Evolutionary conservation across 371 early-diverging fungal genomes (phyloP).

Genomic region (Choanephora cucurbitarum): DNA sequence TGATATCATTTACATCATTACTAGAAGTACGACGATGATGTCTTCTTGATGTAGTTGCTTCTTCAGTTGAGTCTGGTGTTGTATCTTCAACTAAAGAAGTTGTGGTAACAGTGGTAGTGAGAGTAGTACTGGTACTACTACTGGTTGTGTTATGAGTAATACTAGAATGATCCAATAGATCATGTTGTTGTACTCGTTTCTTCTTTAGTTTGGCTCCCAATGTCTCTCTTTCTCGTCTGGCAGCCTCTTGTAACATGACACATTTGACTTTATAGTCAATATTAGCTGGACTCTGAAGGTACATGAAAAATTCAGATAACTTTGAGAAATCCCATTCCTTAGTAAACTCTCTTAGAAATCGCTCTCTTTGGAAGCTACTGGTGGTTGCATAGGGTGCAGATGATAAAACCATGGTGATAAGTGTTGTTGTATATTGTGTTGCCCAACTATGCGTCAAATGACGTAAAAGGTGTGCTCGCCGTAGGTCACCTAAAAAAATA

Average conservation of each 20-base stretch:
- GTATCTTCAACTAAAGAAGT: conserved; percentile 10
- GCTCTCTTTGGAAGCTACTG: conserved; percentile 49
- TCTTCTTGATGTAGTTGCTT: conserved; percentile 22
- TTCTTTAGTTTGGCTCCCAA: conserved; percentile 41
- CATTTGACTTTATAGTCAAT: conserved; percentile 75
- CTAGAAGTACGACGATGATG: conserved; percentile 55
- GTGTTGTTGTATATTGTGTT: conserved; percentile 58
- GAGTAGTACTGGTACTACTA: not conserved
- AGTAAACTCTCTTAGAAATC: conserved; percentile 68
- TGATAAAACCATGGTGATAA: conserved; percentile 44
- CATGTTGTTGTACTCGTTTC: conserved; percentile 15
- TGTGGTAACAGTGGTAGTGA: not conserved
- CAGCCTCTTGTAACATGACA: conserved; percentile 72
- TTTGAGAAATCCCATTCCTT: conserved; percentile 80
- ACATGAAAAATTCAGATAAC: conserved; percentile 77
- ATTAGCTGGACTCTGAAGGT: conserved; percentile 64
- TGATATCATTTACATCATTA: conserved; percentile 51
- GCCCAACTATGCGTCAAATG: conserved; percentile 63
- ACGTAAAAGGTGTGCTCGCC: conserved; percentile 56
- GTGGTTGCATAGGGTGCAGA: conserved; percentile 40
- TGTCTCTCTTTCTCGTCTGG: conserved; percentile 46
- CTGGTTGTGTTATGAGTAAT: not conserved
- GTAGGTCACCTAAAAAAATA: conserved; percentile 45
- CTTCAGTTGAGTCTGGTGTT: conserved; percentile 11
- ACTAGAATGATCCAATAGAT: not conserved